A percentile compares a stretch with the other conserved stretches of the same genome.
phyloP scores from a whole-genome alignment of 352 stramenopile genomes.

The Globisporangium spinosum region DNA sequence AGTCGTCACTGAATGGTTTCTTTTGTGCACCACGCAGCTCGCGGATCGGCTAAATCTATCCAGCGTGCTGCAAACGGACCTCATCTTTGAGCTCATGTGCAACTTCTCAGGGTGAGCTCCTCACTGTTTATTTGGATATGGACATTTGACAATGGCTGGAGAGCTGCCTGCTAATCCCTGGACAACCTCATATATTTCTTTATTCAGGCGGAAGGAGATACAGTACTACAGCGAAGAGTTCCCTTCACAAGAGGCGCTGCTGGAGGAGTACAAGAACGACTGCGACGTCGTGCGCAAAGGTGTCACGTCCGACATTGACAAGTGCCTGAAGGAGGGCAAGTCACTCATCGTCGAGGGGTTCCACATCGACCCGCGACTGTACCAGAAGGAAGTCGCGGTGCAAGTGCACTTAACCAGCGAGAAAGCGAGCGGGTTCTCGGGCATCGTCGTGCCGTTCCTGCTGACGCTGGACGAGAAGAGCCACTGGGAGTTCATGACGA shows the following conservation, averaged over 20 bases:
- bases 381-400: constrained; percentile 63
- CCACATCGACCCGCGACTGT: constrained; percentile 83
- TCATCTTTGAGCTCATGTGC: constrained; percentile 90
- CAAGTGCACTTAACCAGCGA: constrained; percentile 26
- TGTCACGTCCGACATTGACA: constrained; percentile 84
- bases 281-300: constrained; percentile 78
- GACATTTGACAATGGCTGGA: background rate
- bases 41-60: constrained; percentile 84
- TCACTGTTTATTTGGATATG: background rate
- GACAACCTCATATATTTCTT: background rate
- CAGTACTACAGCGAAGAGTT: constrained; percentile 65
- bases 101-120: constrained; percentile 78
- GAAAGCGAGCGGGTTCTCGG: constrained; percentile 34
- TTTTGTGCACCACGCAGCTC: constrained; percentile 33
- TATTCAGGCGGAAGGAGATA: constrained; percentile 45
- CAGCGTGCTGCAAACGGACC: constrained; percentile 81
- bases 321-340: constrained; percentile 88
- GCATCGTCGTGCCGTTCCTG: constrained; percentile 81
- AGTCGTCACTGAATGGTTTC: background rate
- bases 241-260: constrained; percentile 49
- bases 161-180: background rate
- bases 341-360: constrained; percentile 87
- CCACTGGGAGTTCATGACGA: constrained; percentile 76
- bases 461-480: constrained; percentile 60
- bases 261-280: constrained; percentile 73